Evolutionary conservation across 2,329 filamentous ascomycete species (phyloP), one percentile per base, ranked within the genome.

Genomic region (Fusarium sp.): DNA sequence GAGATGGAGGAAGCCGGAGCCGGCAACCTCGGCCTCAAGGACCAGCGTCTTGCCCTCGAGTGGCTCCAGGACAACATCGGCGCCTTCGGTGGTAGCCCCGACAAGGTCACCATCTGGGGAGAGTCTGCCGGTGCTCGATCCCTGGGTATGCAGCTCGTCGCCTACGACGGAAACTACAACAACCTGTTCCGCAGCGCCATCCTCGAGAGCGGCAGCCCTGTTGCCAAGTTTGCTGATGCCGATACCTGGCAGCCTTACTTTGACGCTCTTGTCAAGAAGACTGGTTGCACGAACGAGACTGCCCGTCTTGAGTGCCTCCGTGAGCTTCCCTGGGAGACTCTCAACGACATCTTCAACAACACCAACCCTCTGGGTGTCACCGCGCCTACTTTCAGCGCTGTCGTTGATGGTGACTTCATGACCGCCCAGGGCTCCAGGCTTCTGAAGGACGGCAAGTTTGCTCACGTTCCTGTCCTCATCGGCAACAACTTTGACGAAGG

Each of bases 401-500:
- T 77, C 45, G 70, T 70, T 70, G 86, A 87, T 52, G 82, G 79
- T 15, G 81, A 85, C 57, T 85, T 85, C 10, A 80, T 87, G n/a
- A 84, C 83, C 20, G 76, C 71, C 12, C 77, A 84, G 57, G 84
- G 82, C 38, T 88, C 87, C 11, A 79, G 86, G 9, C 89, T 91
- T 73, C 82, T 94, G 7, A 81, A 83, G 2, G 79, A 85, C 6
- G 91, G 90, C 56, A 86, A 86, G 20, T 93, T 93, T 72, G 88
- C 92, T 65, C 86, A 89, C 62, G 89, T 93, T 0, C 90, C 91
- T 1, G 87, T 93, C 45, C 84, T 94, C 8, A 47, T 67, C 37
- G 92, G 92, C 8, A 87, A 87, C 38, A 93, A 93, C 79, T 87
- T 87, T 1, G 92, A 94, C 74, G 92, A 94, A 79, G 92, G 83